Percentiles rank a stretch among this genome's conserved stretches.
phyloP scores from a whole-genome alignment of 2,329 filamentous ascomycete species.

The Aspergillus chevalieri region DNA sequence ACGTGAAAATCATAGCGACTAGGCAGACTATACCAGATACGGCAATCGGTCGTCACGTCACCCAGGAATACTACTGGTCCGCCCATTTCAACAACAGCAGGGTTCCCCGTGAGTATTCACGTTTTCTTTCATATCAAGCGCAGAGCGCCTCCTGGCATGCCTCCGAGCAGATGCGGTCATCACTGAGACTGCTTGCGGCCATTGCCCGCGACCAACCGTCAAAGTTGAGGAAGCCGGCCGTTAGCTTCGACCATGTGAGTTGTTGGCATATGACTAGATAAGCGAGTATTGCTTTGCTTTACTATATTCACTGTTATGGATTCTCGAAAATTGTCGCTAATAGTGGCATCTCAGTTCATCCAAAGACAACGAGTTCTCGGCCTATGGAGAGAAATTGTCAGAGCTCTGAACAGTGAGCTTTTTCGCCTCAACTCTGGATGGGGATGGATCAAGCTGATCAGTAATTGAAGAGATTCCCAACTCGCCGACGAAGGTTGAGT shows the following conservation, averaged over 20 bases:
- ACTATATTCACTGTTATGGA: neutral
- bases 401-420: slow-evolving; percentile 33
- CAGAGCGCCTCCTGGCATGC: slow-evolving; percentile 1
- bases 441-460: slow-evolving; percentile 1
- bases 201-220: slow-evolving; percentile 25
- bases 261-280: neutral
- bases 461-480: slow-evolving; percentile 33
- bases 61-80: too few relatives aligned
- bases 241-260: slow-evolving; percentile 36
- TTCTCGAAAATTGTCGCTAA: neutral
- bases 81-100: too few relatives aligned
- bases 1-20: too few relatives aligned
- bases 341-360: slow-evolving; percentile 30
- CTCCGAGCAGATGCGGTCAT: slow-evolving; percentile 22
- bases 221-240: slow-evolving; percentile 29
- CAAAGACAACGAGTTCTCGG: slow-evolving; percentile 38
- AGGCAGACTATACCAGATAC: too few relatives aligned
- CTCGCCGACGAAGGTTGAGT: slow-evolving; percentile 35
- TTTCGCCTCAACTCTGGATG: neutral
- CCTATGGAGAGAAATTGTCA: slow-evolving; percentile 39
- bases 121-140: too few relatives aligned
- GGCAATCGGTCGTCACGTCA: too few relatives aligned
- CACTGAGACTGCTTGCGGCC: slow-evolving; percentile 22
- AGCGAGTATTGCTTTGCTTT: neutral
- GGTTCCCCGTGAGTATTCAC: too few relatives aligned